These are phyloP conservation scores for Xanthoceras sorbifolium DNA, from an alignment of 345 rosid species.

Conservation along the genomic window DNA sequence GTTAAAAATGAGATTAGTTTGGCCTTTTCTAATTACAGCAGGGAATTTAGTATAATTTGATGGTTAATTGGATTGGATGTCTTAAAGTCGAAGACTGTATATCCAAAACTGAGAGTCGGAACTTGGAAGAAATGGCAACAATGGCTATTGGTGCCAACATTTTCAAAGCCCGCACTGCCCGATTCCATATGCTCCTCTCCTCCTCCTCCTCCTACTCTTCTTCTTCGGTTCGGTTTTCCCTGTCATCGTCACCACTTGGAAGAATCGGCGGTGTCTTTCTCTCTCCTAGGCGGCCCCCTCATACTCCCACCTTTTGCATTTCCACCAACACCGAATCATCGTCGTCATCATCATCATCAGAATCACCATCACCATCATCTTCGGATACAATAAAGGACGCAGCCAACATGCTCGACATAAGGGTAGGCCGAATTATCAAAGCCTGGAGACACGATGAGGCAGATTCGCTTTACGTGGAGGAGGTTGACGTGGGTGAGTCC, in stretches of 20 bases:
- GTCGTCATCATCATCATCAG: background rate
- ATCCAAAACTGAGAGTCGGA: no score
- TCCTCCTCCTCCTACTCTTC: background rate
- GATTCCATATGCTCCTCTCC: background rate
- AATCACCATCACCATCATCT: background rate
- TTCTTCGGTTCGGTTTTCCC: slow-evolving; percentile 6
- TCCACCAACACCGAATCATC: background rate
- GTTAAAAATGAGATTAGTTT: no score
- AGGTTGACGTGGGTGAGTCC: slow-evolving; percentile 82
- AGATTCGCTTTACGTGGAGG: slow-evolving; percentile 87
- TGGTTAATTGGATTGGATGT: no score
- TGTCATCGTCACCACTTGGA: background rate
- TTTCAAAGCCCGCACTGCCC: background rate
- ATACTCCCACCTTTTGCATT: slow-evolving; percentile 6
- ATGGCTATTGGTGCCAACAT: slow-evolving; percentile 5
- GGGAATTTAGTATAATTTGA: no score
- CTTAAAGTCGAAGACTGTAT: no score
- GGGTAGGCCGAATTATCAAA: slow-evolving; percentile 77
- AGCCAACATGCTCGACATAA: slow-evolving; percentile 74
- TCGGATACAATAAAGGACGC: slow-evolving; percentile 44
- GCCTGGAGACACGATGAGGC: slow-evolving; percentile 98
- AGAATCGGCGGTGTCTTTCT: background rate
- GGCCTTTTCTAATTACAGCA: no score
- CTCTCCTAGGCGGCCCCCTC: background rate
- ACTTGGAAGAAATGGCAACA: slow-evolving; percentile 6